A percentile compares a stretch with the other conserved stretches of the same genome.
phyloP scores from a whole-genome alignment of 2,329 filamentous ascomycete genomes.

The Alternaria brassicae region DNA sequence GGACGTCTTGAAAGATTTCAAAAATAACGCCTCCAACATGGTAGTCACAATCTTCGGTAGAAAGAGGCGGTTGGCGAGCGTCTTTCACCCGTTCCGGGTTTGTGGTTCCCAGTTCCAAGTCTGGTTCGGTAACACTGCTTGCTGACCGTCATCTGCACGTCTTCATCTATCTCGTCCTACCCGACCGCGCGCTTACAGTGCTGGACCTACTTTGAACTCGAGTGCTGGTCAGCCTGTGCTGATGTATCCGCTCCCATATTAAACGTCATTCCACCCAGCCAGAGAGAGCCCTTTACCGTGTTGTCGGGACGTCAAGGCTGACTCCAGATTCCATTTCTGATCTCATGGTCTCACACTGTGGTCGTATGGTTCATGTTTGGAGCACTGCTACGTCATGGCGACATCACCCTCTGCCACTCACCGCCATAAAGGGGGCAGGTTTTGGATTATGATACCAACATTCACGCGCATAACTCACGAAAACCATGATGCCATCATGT shows the following conservation, averaged over 20 bases:
- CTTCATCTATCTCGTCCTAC: constrained; percentile 26
- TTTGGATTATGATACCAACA: constrained; percentile 2
- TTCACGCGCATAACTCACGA: constrained; percentile 2
- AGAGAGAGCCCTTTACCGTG: constrained; percentile 15
- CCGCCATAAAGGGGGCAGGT: constrained; percentile 13
- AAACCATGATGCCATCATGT: neutral
- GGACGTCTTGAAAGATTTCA: constrained; percentile 14
- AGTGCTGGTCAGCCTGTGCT: constrained; percentile 38
- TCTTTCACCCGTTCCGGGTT: constrained; percentile 13
- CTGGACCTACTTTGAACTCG: constrained; percentile 9
- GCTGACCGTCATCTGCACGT: constrained; percentile 42
- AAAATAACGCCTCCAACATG: neutral
- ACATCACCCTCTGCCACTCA: constrained; percentile 10
- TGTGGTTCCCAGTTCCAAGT: constrained; percentile 21
- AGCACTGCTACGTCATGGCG: constrained; percentile 6
- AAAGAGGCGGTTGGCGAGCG: constrained; percentile 7
- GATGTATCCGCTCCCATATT: constrained; percentile 26
- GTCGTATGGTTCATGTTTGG: constrained; percentile 12
- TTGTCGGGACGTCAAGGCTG: constrained; percentile 16
- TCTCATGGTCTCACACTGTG: constrained; percentile 10
- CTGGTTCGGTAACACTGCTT: constrained; percentile 36
- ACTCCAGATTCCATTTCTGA: constrained; percentile 19
- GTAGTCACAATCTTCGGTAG: neutral
- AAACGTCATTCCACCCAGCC: constrained; percentile 13
- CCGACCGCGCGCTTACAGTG: constrained; percentile 22